A percentile compares a stretch with the other conserved stretches of the same genome.
Evolutionary conservation across 2,329 filamentous ascomycete species (phyloP).

Genomic region (Fusarium hainanense): DNA sequence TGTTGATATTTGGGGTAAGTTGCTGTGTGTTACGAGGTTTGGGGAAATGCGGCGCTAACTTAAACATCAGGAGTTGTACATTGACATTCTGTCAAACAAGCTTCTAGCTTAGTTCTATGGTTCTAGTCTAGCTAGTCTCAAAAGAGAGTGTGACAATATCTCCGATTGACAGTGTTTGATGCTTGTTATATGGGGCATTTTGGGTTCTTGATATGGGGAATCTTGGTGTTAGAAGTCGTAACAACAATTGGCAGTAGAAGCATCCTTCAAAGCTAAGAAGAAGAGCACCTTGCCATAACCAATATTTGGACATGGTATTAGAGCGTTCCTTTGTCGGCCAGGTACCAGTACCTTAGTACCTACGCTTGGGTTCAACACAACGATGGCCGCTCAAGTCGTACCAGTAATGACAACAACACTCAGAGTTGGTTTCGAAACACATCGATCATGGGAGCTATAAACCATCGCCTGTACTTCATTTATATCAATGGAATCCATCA

Average conservation of each 20-base stretch:
- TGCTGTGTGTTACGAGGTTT: not conserved
- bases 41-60: constrained; percentile 14
- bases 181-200: not conserved
- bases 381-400: too few species aligned
- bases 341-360: not conserved
- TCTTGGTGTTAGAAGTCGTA: not conserved
- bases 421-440: not conserved
- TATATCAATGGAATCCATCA: not conserved
- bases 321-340: not conserved
- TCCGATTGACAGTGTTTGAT: not conserved
- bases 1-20: not conserved
- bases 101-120: not conserved
- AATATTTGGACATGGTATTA: not conserved
- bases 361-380: not conserved
- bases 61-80: not conserved
- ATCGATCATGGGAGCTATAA: not conserved
- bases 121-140: not conserved
- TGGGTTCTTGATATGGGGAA: not conserved
- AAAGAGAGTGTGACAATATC: not conserved
- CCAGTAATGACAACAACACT: not conserved
- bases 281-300: not conserved
- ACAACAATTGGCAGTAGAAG: not conserved
- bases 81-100: not conserved
- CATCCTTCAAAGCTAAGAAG: not conserved
- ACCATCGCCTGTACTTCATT: not conserved